These are phyloP conservation scores for Striga hermonthica DNA, from an alignment of 305 asterid genomes.

Conservation along the genomic window DNA sequence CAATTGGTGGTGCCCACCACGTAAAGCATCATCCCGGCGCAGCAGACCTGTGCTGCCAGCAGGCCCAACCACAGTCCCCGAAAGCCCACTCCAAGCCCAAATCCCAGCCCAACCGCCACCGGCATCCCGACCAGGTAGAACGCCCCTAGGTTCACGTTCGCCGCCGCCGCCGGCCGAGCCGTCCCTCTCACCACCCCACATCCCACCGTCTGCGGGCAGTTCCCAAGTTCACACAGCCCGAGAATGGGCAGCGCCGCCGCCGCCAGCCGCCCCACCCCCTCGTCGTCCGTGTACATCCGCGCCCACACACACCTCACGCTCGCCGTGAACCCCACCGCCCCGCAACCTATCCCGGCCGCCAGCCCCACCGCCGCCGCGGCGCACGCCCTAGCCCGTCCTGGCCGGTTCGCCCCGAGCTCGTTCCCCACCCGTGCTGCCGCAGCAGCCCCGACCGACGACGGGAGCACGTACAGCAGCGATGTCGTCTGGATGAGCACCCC, in stretches of 20 bases:
- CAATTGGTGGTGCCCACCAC: conserved; percentile 80
- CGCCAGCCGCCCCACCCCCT: conserved; percentile 52
- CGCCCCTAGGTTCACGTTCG: conserved; percentile 84
- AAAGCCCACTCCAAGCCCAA: conserved; percentile 52
- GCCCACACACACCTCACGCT: conserved; percentile 53
- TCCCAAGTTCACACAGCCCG: conserved; percentile 84
- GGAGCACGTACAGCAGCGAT: conserved; percentile 65
- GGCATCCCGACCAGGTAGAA: conserved; percentile 86
- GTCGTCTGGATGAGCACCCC: conserved; percentile 77
- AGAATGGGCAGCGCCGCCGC: conserved; percentile 66
- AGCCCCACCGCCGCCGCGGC: conserved; percentile 44
- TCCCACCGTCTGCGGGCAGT: conserved; percentile 88
- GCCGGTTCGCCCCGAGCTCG: conserved; percentile 75
- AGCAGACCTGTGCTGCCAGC: conserved; percentile 68
- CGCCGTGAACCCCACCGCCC: conserved; percentile 54
- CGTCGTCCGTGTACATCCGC: conserved; percentile 56
- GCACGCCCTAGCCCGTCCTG: conserved; percentile 55
- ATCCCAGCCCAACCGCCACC: conserved; percentile 68
- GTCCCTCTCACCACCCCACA: conserved; percentile 85
- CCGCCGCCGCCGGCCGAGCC: conserved; percentile 73
- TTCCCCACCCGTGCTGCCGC: conserved; percentile 81
- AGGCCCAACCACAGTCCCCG: conserved; percentile 85
- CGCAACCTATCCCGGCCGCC: conserved; percentile 59
- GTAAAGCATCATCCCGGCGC: conserved; percentile 75
- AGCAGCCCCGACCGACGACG: conserved; percentile 64